Evolutionary conservation across 176 grass and related monocot genomes (phyloP), one percentile per base, ranked within the genome.

Genomic region (Thalia dealbata): DNA sequence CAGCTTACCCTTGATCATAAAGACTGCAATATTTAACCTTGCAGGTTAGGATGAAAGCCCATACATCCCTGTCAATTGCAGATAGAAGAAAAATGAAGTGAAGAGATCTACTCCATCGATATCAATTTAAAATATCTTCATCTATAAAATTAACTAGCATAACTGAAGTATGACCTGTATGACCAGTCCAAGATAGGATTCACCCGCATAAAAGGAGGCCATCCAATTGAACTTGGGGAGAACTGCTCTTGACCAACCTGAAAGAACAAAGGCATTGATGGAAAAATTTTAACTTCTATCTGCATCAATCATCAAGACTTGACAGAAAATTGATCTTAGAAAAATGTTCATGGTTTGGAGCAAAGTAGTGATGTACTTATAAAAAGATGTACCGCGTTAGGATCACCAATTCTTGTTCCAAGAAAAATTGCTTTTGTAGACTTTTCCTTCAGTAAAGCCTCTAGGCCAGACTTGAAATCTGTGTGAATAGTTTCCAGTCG

Each of bases 161-260:
- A 68, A 32, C 16, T 43, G 3, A 45, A 43, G 14, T 10, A 23
- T 6, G 43, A 97, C 95, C 95, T 97, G 90, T 99, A 99, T 71
- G 95, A 99, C 95, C 95, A 99, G 82, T 99, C 95, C 81, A 99
- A 86, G 69, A 99, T 99, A 51, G 95, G 95, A 88, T 99, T 99
- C 71, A 99, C 89, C 79, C 95, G 87, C 95, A 99, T 99, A 85
- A 99, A 99, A 85, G 95, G 95, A 86, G 95, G 95, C 95, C 95
- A 99, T 19, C 95, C 95, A 83, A 78, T 80, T 42, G 95, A 99
- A 84, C 95, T 99, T 52, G 95, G 95, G 44, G 95, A 99, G 45
- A 99, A 99, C 48, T 99, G 95, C 71, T 99, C 95, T 91, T 99
- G 95, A 80, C 95, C 95, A 88, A 97, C 85, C 95, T 97, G 84